Percentiles rank a stretch among this genome's conserved stretches.
phyloP scores from a whole-genome alignment of 345 rosid species.

The Camelina hispida region DNA sequence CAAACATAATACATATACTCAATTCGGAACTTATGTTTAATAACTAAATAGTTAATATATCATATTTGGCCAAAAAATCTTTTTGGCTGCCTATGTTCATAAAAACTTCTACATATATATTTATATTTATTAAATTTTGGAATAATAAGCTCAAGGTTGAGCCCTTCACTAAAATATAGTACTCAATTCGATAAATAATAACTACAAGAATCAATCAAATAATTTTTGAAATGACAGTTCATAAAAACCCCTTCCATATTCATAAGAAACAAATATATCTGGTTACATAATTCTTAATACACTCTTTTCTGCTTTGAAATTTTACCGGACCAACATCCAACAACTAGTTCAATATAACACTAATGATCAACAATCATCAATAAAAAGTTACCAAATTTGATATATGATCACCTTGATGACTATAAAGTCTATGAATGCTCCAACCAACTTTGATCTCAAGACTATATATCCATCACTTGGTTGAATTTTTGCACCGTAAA shows the following conservation, averaged over 20 bases:
- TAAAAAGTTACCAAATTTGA: not conserved
- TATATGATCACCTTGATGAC: not conserved
- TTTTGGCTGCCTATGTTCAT: no score
- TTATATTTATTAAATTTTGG: not conserved
- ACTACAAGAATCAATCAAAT: slow-evolving; percentile 4
- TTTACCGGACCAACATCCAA: not conserved
- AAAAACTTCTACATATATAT: no score
- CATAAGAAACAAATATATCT: not conserved
- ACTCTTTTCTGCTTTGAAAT: not conserved
- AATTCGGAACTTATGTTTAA: no score
- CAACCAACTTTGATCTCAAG: not conserved
- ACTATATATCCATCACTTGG: not conserved
- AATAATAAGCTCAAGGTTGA: slow-evolving; percentile 1
- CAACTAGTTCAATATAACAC: not conserved
- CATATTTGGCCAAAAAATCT: no score
- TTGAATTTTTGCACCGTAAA: not conserved
- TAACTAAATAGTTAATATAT: no score
- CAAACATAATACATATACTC: no score
- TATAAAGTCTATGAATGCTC: not conserved
- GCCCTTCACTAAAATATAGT: no score
- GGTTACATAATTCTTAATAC: not conserved
- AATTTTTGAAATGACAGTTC: not conserved
- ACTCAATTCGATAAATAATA: not conserved
- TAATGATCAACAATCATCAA: not conserved
- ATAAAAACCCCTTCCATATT: not conserved